Percentiles rank a stretch among this genome's conserved stretches.
phyloP scores from a whole-genome alignment of 2,329 filamentous ascomycete genomes.

The Boeremia lycopersici region DNA sequence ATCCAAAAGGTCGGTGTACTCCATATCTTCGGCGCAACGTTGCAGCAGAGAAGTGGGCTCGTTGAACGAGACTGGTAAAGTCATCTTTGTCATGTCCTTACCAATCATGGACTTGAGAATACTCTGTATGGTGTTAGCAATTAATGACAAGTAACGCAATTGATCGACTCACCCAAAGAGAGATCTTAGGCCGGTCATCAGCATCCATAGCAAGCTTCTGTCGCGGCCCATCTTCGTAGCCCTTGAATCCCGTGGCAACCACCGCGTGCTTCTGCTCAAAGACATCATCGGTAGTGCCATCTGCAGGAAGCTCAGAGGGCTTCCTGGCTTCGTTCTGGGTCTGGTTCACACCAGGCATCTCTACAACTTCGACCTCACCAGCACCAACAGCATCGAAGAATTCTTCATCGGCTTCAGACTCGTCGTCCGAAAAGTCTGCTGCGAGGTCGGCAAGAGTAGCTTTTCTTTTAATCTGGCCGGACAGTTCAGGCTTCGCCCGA shows the following conservation, averaged over 20 bases:
- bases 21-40: slow-evolving; percentile 96
- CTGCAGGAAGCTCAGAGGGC: slow-evolving; percentile 24
- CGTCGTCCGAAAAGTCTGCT: slow-evolving; percentile 69
- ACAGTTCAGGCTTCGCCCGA: slow-evolving; percentile 24
- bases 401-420: slow-evolving; percentile 82
- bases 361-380: slow-evolving; percentile 82
- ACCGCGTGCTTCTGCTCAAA: slow-evolving; percentile 62
- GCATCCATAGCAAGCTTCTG: slow-evolving; percentile 83
- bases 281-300: slow-evolving; percentile 51
- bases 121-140: slow-evolving; percentile 62
- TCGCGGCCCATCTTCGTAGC: slow-evolving; percentile 89
- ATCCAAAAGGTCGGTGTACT: slow-evolving; percentile 92
- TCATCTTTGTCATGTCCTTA: slow-evolving; percentile 99
- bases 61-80: slow-evolving; percentile 96
- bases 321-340: slow-evolving; percentile 47
- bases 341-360: slow-evolving; percentile 59
- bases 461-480: slow-evolving; percentile 57
- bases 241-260: slow-evolving; percentile 78
- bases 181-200: slow-evolving; percentile 91
- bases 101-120: slow-evolving; percentile 99
- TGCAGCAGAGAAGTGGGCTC: slow-evolving; percentile 95
- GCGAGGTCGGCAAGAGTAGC: slow-evolving; percentile 72
- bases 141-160: neutral
- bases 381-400: slow-evolving; percentile 98
- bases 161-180: slow-evolving; percentile 75